Evolutionary conservation across 768 basidiomycete species (phyloP), one percentile per base, ranked within the genome.

Genomic region (Epithele typhae): DNA sequence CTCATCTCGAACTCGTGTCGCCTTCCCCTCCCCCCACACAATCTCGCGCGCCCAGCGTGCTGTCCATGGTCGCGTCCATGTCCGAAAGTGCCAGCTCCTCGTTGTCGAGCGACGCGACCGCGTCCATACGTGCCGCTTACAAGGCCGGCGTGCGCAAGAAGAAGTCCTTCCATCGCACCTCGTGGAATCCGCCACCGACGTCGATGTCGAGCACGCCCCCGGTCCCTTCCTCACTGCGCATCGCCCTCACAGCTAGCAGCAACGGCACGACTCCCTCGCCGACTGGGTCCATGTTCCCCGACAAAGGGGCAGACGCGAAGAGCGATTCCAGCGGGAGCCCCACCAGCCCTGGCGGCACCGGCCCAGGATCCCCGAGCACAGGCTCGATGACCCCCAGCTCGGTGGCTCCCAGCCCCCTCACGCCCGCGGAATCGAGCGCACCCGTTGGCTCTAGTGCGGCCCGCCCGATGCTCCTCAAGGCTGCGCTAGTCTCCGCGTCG

Each of bases 71-170:
- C 6, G 56, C 56, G 5, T 59, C 57, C 42, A 46, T 57, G 25
- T 44, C 48, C 8, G 59, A 58, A 15, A 51, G n/a, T 0, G 39
- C 47, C 24, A 25, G 44, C 7, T 54, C 48, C 55, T 52, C 45
- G 36, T 52, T 37, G 39, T 51, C 52, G 23, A 54, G 48, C 48
- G 64, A 62, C 44, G 62, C 62, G 48, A 61, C 62, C 1, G 63
- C 70, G 14, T 76, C 75, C 25, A 77, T 79, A 38, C 73, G 77
- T 18, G 76, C 76, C 2, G 79, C 78, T 10, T 75, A 74, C 40
- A 71, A 70, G 59, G 64, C 73, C 15, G 75, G 77, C 39, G 70
- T 70, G 42, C 64, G 70, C 25, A 71, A 70, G 59, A 71, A 71
- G 53, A 69, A 68, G 49, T 73, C 68, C 52, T 66, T 73, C 52